These are phyloP conservation scores for Scopulariopsis brevicaulis DNA, from an alignment of 2,329 filamentous ascomycete species.

Conservation along the genomic window DNA sequence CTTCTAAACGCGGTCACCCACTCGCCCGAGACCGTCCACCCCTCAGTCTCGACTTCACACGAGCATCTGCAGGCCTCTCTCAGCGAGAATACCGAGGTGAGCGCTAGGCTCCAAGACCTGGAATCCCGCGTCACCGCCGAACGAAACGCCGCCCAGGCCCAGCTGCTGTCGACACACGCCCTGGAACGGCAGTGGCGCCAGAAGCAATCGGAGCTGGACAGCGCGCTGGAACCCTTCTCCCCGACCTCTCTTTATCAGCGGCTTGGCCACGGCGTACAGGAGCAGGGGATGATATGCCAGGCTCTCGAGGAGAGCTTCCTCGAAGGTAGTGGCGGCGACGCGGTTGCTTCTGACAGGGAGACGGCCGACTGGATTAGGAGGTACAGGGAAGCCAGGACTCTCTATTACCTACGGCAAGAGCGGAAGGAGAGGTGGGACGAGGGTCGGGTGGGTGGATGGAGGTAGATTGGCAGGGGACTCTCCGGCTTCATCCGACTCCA, in stretches of 20 bases:
- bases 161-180: conserved; percentile 71
- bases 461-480: conserved; percentile 33
- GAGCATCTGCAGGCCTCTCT: conserved; percentile 54
- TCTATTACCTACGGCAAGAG: conserved; percentile 72
- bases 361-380: conserved; percentile 73
- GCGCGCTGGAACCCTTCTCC: conserved; percentile 71
- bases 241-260: conserved; percentile 79
- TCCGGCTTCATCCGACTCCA: neutral
- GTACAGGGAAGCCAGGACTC: conserved; percentile 68
- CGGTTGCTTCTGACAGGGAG: conserved; percentile 63
- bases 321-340: conserved; percentile 37
- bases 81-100: conserved; percentile 59
- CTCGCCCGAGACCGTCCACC: conserved; percentile 55
- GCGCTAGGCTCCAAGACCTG: conserved; percentile 47
- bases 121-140: conserved; percentile 46
- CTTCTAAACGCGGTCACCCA: conserved; percentile 68
- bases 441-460: conserved; percentile 87
- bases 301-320: conserved; percentile 91
- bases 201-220: conserved; percentile 83
- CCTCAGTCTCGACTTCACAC: conserved; percentile 56
- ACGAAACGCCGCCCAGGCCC: conserved; percentile 64
- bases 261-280: conserved; percentile 62
- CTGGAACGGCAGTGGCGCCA: conserved; percentile 87
- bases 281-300: conserved; percentile 71
- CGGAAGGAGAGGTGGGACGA: conserved; percentile 93